These are phyloP conservation scores for Talaromyces marneffei DNA, from an alignment of 2,329 filamentous ascomycete genomes.

Conservation along the genomic window DNA sequence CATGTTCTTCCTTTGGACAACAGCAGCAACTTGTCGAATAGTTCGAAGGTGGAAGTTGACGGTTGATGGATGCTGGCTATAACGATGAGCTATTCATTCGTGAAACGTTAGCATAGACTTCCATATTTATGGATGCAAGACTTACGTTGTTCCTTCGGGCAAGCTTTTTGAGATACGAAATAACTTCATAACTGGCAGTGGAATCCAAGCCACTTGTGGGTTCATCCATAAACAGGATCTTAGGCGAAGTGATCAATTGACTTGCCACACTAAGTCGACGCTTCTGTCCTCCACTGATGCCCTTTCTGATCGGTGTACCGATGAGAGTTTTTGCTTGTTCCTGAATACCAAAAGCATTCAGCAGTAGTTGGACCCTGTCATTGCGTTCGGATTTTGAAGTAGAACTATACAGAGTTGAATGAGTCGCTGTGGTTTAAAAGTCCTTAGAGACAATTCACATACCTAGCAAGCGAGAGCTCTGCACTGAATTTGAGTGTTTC, in stretches of 20 bases:
- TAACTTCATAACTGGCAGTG: slow-evolving; percentile 67
- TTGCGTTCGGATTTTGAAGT: slow-evolving; percentile 54
- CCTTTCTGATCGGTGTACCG: slow-evolving; percentile 76
- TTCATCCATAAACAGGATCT: slow-evolving; percentile 76
- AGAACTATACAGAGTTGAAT: slow-evolving; percentile 27
- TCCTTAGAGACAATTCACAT: slow-evolving; percentile 16
- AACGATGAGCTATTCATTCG: slow-evolving; percentile 57
- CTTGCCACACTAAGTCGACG: slow-evolving; percentile 72
- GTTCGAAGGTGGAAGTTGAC: slow-evolving; percentile 68
- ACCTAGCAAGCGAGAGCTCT: slow-evolving; percentile 57
- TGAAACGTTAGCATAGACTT: background rate
- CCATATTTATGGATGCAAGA: background rate
- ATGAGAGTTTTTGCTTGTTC: slow-evolving; percentile 66
- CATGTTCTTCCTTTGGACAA: slow-evolving; percentile 65
- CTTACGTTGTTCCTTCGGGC: slow-evolving; percentile 60
- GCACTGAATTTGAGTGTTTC: slow-evolving; percentile 78
- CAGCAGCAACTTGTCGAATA: slow-evolving; percentile 74
- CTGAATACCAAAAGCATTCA: slow-evolving; percentile 67
- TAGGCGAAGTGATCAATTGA: slow-evolving; percentile 73
- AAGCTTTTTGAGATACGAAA: slow-evolving; percentile 63
- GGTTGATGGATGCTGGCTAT: slow-evolving; percentile 83
- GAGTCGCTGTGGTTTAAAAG: background rate
- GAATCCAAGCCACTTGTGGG: slow-evolving; percentile 81
- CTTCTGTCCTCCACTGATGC: slow-evolving; percentile 81
- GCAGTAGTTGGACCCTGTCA: slow-evolving; percentile 58